Conservation (phyloP, 192 early-diverging fungal species). For the Coemansia sp. region DNA sequence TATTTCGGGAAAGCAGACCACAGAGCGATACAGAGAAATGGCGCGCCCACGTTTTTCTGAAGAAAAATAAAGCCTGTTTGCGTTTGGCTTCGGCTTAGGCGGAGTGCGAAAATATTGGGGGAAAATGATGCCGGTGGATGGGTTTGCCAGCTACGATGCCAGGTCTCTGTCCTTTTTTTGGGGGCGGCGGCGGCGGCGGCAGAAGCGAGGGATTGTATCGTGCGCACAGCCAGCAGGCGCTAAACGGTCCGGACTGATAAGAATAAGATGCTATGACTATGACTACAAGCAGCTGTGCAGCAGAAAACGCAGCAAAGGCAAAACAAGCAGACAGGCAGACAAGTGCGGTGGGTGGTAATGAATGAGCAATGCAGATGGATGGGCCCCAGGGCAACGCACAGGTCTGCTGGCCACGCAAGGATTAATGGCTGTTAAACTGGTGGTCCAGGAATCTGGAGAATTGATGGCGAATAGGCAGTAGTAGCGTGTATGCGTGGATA, state of each 20-base stretch:
- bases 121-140: not conserved
- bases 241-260: slow-evolving; percentile 1
- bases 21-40: not conserved
- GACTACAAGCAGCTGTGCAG: not conserved
- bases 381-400: not conserved
- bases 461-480: slow-evolving; percentile 1
- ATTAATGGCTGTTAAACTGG: not conserved
- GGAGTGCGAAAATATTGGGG: slow-evolving; percentile 9
- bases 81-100: not conserved
- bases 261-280: not conserved
- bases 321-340: too few species aligned
- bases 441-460: slow-evolving; percentile 4
- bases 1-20: not conserved
- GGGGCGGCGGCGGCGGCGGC: not conserved
- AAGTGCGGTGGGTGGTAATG: not conserved
- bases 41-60: not conserved
- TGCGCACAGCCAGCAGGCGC: not conserved
- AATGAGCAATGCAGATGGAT: slow-evolving; percentile 7
- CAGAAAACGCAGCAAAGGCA: not conserved
- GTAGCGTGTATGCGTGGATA: slow-evolving; percentile 11
- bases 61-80: not conserved
- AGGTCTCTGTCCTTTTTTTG: not conserved
- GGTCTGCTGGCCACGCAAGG: not conserved
- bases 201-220: not conserved
- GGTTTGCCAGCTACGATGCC: not conserved